Evolutionary conservation across 2,329 filamentous ascomycete genomes (phyloP).

Genomic region (Exophiala sp.): DNA sequence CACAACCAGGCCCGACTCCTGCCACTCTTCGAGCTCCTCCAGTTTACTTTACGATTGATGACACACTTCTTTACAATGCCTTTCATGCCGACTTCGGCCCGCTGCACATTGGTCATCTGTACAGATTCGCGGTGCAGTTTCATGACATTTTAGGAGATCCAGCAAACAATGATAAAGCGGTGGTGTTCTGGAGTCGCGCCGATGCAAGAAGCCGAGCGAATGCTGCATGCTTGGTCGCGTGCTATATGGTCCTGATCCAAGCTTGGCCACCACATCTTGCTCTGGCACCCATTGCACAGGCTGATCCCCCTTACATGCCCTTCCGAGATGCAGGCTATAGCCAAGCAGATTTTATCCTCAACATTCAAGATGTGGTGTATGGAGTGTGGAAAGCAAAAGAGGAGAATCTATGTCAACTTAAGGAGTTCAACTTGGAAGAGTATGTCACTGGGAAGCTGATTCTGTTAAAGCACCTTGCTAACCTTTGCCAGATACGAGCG

Average conservation of each 20-base stretch:
- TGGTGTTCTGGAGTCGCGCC: conserved; percentile 93
- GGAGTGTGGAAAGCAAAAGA: conserved; percentile 99
- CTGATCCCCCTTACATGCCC: conserved; percentile 96
- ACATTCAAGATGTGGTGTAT: conserved; percentile 95
- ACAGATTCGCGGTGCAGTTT: conserved; percentile 92
- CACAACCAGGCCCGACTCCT: conserved; percentile 56
- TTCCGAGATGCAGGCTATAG: conserved; percentile 98
- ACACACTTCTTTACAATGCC: conserved; percentile 89
- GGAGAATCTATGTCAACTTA: conserved; percentile 82
- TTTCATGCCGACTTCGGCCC: conserved; percentile 99
- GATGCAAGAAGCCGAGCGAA: conserved; percentile 87
- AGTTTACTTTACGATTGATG: conserved; percentile 94
- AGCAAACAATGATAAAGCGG: conserved; percentile 81
- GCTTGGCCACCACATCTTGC: conserved; percentile 96
- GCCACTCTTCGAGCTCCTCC: conserved; percentile 56
- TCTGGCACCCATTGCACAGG: conserved; percentile 90
- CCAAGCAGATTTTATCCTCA: conserved; percentile 93
- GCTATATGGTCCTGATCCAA: conserved; percentile 98
- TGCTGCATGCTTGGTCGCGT: conserved; percentile 88
- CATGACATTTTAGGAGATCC: conserved; percentile 92
- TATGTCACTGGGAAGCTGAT: conserved; percentile 37
- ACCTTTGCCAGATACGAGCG: conserved; percentile 66
- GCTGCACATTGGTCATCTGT: conserved; percentile 93
- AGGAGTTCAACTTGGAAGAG: conserved; percentile 94
- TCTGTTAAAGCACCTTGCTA: background rate